A percentile compares a stretch with the other conserved stretches of the same genome.
Conservation (phyloP, 331 rosid species). For the Rosa hybrid region DNA sequence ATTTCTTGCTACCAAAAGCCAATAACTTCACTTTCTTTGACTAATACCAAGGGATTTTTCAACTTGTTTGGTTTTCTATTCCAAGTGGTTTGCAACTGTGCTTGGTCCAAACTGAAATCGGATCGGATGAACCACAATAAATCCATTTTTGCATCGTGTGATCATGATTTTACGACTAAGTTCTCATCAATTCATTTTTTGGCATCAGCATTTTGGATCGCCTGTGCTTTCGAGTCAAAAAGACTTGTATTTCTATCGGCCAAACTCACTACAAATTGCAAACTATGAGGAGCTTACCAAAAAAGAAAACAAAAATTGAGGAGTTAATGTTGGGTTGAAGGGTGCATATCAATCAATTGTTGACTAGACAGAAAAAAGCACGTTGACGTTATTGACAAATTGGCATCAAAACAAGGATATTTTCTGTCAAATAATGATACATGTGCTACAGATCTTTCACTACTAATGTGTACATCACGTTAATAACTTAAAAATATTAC, state of each 20-base stretch:
- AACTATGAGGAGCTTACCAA: neutral
- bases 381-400: neutral
- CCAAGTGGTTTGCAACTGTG: neutral
- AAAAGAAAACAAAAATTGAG: neutral
- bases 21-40: neutral
- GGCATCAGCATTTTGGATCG: neutral
- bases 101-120: neutral
- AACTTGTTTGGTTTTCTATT: neutral
- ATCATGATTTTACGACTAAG: neutral
- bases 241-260: neutral
- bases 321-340: neutral
- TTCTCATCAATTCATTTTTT: neutral
- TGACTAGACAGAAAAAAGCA: neutral
- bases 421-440: constrained; percentile 31
- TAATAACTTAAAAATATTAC: constrained; percentile 31
- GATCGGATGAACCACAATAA: neutral
- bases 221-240: neutral
- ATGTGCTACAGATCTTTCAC: constrained; percentile 27
- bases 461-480: constrained; percentile 36
- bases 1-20: neutral
- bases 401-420: constrained; percentile 7
- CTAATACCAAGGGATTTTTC: neutral
- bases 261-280: neutral
- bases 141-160: neutral
- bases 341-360: neutral